phyloP scores from a whole-genome alignment of 306 rosid genomes.

The Dryas drummondii region DNA sequence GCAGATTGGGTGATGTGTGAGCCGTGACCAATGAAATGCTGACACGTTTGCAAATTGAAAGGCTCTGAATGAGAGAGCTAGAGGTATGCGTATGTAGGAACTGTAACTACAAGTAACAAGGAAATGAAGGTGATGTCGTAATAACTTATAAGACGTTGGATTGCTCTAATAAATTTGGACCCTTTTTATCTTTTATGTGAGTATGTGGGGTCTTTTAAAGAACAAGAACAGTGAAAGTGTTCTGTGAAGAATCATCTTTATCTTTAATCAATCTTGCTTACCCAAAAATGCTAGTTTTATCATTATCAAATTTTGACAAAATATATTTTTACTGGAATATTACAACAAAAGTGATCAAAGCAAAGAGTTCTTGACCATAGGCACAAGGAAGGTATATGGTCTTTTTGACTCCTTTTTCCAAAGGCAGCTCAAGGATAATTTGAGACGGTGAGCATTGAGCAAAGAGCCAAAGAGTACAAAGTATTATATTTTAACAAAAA shows the following conservation, averaged over 20 bases:
- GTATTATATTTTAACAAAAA: too few species aligned
- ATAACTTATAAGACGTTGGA: too few species aligned
- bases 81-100: neutral
- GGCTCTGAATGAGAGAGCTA: conserved; percentile 4
- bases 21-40: conserved; percentile 13
- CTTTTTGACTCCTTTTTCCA: neutral
- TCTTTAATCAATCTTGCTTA: neutral
- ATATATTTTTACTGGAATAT: neutral
- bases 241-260: conserved; percentile 13
- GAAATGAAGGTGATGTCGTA: too few species aligned
- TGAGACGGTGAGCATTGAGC: too few species aligned
- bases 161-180: neutral
- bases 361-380: neutral
- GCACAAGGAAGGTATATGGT: conserved; percentile 9
- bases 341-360: neutral
- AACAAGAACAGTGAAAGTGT: conserved; percentile 25
- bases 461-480: too few species aligned
- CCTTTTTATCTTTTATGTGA: neutral
- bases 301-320: too few species aligned
- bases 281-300: too few species aligned
- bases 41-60: conserved; percentile 7
- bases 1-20: conserved; percentile 14
- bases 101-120: too few species aligned
- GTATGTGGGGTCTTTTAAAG: neutral
- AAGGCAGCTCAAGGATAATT: neutral